Evolutionary conservation across 1,284 basidiomycete species (phyloP).

Genomic region (Marasmius sp.): DNA sequence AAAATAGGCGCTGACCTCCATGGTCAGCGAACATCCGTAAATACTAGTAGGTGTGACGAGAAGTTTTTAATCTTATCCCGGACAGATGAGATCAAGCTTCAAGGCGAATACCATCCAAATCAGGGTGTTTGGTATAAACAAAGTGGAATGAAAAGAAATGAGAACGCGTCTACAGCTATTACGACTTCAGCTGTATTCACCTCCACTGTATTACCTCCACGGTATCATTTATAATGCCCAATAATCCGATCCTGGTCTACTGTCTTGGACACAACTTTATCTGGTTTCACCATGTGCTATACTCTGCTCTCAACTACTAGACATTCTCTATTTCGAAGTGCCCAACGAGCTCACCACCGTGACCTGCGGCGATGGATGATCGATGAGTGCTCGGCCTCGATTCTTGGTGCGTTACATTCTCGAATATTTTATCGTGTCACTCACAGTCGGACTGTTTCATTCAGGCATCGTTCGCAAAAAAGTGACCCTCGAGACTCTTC

Average conservation of each 20-base stretch:
- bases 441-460: conserved; percentile 7
- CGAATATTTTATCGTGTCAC: background rate
- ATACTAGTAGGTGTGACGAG: background rate
- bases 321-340: background rate
- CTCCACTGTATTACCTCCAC: no score
- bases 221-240: no score
- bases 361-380: conserved; percentile 34
- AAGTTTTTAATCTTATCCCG: background rate
- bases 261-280: background rate
- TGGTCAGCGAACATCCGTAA: background rate
- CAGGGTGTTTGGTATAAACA: no score
- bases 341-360: conserved; percentile 4
- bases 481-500: conserved; percentile 80
- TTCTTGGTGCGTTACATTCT: conserved; percentile 10
- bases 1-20: no score
- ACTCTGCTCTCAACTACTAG: background rate
- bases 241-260: background rate
- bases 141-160: no score
- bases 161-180: no score
- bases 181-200: no score
- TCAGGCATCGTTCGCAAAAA: conserved; percentile 54
- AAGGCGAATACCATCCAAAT: background rate
- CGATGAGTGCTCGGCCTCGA: conserved; percentile 39
- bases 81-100: background rate
- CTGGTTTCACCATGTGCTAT: background rate